A percentile compares a stretch with the other conserved stretches of the same genome.
Evolutionary conservation across 164 flowering plant genomes (phyloP).

Genomic region (Santalum album): DNA sequence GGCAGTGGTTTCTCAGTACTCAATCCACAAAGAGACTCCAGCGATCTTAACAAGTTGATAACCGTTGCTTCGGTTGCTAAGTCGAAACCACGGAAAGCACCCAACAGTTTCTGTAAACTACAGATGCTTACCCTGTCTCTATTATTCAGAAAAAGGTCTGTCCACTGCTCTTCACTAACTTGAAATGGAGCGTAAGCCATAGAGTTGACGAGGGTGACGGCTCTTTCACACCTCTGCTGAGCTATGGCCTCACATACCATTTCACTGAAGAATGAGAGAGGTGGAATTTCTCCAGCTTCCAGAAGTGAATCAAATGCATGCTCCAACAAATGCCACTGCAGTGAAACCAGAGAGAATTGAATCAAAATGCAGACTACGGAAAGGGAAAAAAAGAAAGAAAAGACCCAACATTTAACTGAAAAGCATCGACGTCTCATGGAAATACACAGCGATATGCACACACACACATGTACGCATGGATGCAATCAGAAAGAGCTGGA

Average conservation of each 20-base stretch:
- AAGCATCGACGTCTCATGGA: too few relatives aligned
- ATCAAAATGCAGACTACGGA: too few relatives aligned
- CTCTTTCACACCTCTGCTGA: slow-evolving; percentile 40
- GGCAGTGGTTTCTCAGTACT: slow-evolving; percentile 1
- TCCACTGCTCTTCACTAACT: slow-evolving; percentile 71
- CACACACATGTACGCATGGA: too few relatives aligned
- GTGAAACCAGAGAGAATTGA: slow-evolving; percentile 4
- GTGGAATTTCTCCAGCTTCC: slow-evolving; percentile 82
- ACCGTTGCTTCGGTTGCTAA: slow-evolving; percentile 38
- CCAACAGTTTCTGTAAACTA: slow-evolving; percentile 31
- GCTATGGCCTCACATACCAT: slow-evolving; percentile 51
- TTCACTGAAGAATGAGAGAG: slow-evolving; percentile 48
- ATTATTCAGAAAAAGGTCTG: slow-evolving; percentile 35
- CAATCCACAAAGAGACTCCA: slow-evolving; percentile 36
- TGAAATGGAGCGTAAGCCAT: slow-evolving; percentile 68
- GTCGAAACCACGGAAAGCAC: slow-evolving; percentile 20
- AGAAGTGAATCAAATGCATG: slow-evolving; percentile 75
- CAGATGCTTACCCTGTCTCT: slow-evolving; percentile 28
- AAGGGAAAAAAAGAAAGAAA: too few relatives aligned
- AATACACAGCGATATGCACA: too few relatives aligned
- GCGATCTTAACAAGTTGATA: slow-evolving; percentile 42
- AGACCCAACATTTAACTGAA: too few relatives aligned
- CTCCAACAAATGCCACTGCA: slow-evolving; percentile 73
- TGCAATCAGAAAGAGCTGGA: too few relatives aligned
- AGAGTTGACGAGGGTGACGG: slow-evolving; percentile 38